These are phyloP conservation scores for Beauveria brongniartii DNA, from an alignment of 2,329 filamentous ascomycete genomes.

Conservation along the genomic window DNA sequence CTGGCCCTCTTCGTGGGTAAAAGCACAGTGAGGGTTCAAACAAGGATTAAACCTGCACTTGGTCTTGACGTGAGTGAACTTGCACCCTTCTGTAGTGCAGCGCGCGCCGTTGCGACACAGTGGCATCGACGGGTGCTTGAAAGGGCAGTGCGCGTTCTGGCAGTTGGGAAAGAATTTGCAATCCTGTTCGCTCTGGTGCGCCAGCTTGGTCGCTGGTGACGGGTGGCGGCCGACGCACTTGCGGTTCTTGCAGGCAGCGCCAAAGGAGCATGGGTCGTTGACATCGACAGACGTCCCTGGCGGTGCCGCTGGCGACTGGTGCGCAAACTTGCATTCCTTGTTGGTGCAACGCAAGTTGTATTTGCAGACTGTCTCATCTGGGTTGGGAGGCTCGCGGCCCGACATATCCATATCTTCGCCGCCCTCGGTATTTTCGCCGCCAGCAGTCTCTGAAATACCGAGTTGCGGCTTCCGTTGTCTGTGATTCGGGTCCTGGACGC, in stretches of 20 bases:
- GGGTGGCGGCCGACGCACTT: constrained; percentile 92
- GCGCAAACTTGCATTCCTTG: constrained; percentile 83
- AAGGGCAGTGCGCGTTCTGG: constrained; percentile 78
- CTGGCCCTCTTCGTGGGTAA: constrained; percentile 88
- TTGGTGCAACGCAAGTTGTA: constrained; percentile 87
- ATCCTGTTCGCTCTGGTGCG: constrained; percentile 74
- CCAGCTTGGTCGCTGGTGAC: constrained; percentile 72
- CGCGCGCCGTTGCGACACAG: constrained; percentile 86
- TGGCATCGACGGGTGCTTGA: constrained; percentile 80
- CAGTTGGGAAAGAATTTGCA: constrained; percentile 92
- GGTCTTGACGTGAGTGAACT: constrained; percentile 78
- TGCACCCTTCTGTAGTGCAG: constrained; percentile 74
- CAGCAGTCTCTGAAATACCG: constrained; percentile 30
- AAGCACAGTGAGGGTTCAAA: constrained; percentile 78
- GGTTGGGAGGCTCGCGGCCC: constrained; percentile 46
- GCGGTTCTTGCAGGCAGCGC: constrained; percentile 87
- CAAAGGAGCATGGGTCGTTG: constrained; percentile 72
- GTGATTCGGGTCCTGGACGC: constrained; percentile 50
- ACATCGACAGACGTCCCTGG: constrained; percentile 71
- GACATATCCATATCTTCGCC: constrained; percentile 58
- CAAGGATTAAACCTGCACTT: constrained; percentile 90
- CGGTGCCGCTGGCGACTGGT: constrained; percentile 86
- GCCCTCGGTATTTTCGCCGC: constrained; percentile 29
- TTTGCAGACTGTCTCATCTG: constrained; percentile 70
- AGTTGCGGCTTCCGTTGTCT: constrained; percentile 38